Conservation (phyloP, 108 stramenopile species). For the Craspedostauros australis region DNA sequence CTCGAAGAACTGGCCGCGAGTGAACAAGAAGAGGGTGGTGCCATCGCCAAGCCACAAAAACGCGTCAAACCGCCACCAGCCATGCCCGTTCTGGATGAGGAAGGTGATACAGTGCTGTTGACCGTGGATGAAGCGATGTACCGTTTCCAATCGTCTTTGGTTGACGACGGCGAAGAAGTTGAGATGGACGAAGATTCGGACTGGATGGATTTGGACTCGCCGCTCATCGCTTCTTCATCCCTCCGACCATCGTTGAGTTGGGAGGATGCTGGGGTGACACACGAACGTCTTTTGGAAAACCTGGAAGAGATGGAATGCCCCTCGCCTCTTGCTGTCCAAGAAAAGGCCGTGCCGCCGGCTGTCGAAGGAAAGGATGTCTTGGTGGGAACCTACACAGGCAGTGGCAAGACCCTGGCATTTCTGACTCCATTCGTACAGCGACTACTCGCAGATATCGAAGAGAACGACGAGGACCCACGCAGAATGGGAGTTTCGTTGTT, state of each 20-base stretch:
- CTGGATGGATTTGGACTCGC: no score
- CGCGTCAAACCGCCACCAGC: neutral
- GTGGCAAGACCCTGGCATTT: constrained; percentile 82
- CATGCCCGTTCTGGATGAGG: constrained; percentile 41
- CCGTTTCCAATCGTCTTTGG: constrained; percentile 33
- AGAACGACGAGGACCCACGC: constrained; percentile 2
- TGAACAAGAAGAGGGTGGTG: neutral
- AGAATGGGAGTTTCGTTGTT: constrained; percentile 37
- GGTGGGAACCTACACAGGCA: constrained; percentile 79
- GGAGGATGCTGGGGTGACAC: constrained; percentile 67
- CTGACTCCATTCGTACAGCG: constrained; percentile 64
- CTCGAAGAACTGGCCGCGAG: no score
- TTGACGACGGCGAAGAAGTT: constrained; percentile 10
- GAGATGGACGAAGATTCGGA: constrained; percentile 8
- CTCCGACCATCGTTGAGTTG: no score
- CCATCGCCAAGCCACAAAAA: neutral
- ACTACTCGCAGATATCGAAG: constrained; percentile 21
- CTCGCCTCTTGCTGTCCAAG: constrained; percentile 66
- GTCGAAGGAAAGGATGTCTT: constrained; percentile 60
- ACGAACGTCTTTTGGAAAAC: constrained; percentile 43
- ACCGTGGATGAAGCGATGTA: constrained; percentile 55
- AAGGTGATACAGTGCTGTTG: constrained; percentile 57
- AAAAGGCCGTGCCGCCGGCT: constrained; percentile 55
- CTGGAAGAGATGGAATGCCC: constrained; percentile 54
- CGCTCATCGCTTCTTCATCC: neutral